phyloP scores from a whole-genome alignment of 78 protist species.

The Dictyostelium firmibasis region DNA sequence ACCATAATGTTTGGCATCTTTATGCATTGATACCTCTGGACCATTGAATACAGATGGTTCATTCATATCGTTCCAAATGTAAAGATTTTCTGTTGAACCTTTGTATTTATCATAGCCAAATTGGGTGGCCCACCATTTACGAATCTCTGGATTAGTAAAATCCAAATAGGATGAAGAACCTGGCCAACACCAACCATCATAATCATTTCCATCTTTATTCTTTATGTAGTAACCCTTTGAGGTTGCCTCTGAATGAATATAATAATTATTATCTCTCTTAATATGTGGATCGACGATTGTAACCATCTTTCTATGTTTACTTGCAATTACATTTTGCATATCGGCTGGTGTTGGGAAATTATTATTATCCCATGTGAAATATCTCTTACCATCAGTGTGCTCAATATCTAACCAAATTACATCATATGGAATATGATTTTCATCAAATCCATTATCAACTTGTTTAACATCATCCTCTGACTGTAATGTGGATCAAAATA shows the following conservation, averaged over 20 bases:
- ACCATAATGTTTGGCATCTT: slow-evolving; percentile 90
- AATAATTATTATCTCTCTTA: slow-evolving; percentile 89
- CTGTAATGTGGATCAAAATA: too few species aligned
- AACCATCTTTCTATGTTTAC: slow-evolving; percentile 93
- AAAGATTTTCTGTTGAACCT: slow-evolving; percentile 90
- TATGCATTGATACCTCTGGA: slow-evolving; percentile 98
- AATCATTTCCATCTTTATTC: slow-evolving; percentile 84
- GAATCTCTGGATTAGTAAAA: slow-evolving; percentile 86
- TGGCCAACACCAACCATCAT: slow-evolving; percentile 99
- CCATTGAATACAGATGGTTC: slow-evolving; percentile 99
- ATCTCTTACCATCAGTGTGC: slow-evolving; percentile 97
- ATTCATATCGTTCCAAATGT: slow-evolving; percentile 99
- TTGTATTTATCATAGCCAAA: slow-evolving; percentile 86
- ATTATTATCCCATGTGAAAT: slow-evolving; percentile 98
- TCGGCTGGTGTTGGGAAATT: slow-evolving; percentile 93
- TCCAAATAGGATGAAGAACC: slow-evolving; percentile 95
- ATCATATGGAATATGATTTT: slow-evolving; percentile 96
- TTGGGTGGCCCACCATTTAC: slow-evolving; percentile 95
- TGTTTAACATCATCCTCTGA: slow-evolving; percentile 81
- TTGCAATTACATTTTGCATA: slow-evolving; percentile 85
- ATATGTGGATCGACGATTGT: slow-evolving; percentile 99
- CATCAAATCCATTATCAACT: slow-evolving; percentile 91
- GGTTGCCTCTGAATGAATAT: slow-evolving; percentile 91
- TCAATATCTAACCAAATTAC: slow-evolving; percentile 99
- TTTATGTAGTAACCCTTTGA: slow-evolving; percentile 87